Base-by-base conservation (phyloP, 176 grass and related monocot species). In the Carex cristatella region DNA sequence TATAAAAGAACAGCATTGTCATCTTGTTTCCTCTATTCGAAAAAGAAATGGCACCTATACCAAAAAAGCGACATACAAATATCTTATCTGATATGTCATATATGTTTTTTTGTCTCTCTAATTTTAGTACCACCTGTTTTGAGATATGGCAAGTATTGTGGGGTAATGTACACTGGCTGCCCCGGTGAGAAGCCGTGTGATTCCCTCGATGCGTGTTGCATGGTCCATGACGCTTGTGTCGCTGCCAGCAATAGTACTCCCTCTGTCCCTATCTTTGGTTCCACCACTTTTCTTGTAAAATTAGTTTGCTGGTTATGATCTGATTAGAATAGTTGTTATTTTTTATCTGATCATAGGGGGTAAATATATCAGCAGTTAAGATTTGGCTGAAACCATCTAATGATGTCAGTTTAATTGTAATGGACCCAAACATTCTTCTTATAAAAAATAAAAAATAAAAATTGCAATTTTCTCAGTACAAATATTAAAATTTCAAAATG, bases 171-270 rank as follows among this genome's bases (percentile, higher is more conserved):
- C 88, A 92, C 86, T 61, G 95, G 95, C 23, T 98, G 93, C 87
- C 91, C 88, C 48, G 93, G 95, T 15, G 95, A 98, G 89, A 95
- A 88, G 80, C 95, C 95, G 48, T 98, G 95, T 85, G 95, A 98
- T 67, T 91, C 91, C 11, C 91, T 95, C 27, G 95, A 95, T 84
- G 88, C 89, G 68, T 98, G 95, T 69, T 98, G 95, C 91, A 93
- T 98, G 95, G 79, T 85, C 64, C 95, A 98, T 86, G 95, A 95
- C 56, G 86, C 87, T 84, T 98, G 95, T 84, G 86, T 98, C 77
- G 79, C 73, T 87, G 28, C 88, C 87, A 85, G 85, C 84, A 85
- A 98, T 49, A 85, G 95, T 97, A 90, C 2, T 74, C 0, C 6
- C 65, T 56, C 79, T 57, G 14, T 57, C 40, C 13, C 23, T 83